These are phyloP conservation scores for Saitozyma podzolica DNA, from an alignment of 768 basidiomycete species.

Conservation along the genomic window DNA sequence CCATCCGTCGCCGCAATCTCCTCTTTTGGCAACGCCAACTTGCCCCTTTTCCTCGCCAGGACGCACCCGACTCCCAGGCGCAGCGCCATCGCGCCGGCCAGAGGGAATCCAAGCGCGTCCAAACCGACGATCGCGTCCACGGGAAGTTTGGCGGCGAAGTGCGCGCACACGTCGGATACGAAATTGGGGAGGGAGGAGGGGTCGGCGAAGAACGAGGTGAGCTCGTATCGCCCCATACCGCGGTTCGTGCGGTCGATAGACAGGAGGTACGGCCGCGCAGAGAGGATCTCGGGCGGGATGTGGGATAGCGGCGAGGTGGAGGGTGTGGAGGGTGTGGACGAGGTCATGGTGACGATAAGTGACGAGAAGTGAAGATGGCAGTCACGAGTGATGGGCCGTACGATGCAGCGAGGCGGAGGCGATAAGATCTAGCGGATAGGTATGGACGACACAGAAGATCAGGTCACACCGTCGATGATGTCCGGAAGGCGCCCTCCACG, in stretches of 20 bases:
- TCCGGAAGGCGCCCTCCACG: too few species aligned
- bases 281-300: neutral
- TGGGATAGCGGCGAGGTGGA: neutral
- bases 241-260: conserved; percentile 8
- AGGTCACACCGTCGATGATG: too few species aligned
- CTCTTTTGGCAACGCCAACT: neutral
- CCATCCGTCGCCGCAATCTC: neutral
- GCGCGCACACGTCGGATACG: neutral
- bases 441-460: too few species aligned
- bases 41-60: neutral
- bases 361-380: neutral
- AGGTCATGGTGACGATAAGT: neutral
- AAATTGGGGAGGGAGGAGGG: neutral
- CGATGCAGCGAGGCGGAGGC: too few species aligned
- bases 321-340: neutral
- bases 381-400: too few species aligned
- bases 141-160: neutral
- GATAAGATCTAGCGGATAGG: too few species aligned
- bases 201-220: conserved; percentile 9
- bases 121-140: conserved; percentile 8
- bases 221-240: conserved; percentile 7
- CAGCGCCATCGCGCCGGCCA: conserved; percentile 4
- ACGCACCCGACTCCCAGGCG: neutral
- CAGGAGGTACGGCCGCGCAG: conserved; percentile 4
- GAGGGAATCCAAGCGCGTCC: conserved; percentile 8